Conservation (phyloP, 1,284 basidiomycete genomes). For the Amanita bisporigera region DNA sequence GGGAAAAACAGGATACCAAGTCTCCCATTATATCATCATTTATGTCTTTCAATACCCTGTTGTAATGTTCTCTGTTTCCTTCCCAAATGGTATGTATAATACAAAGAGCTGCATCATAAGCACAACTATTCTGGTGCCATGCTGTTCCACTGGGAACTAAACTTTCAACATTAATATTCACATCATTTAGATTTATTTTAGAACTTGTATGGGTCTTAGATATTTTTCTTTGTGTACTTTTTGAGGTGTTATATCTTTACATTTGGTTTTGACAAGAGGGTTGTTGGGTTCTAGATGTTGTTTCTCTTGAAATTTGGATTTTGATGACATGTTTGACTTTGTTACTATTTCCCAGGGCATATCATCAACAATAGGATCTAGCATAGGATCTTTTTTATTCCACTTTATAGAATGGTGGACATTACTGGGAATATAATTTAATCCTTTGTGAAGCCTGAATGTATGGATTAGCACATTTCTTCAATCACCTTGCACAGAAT, state of each 20-base stretch:
- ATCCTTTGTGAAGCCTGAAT: conserved; percentile 21
- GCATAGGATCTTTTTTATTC: no score
- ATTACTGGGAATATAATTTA: no score
- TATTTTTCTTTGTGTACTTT: not conserved
- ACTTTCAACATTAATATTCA: not conserved
- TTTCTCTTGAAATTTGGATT: not conserved
- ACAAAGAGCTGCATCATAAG: conserved; percentile 23
- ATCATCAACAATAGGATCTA: conserved; percentile 13
- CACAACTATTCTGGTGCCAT: conserved; percentile 25
- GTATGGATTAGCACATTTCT: conserved; percentile 17
- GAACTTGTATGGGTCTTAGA: not conserved
- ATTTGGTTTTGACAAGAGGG: not conserved
- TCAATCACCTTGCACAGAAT: conserved; percentile 8
- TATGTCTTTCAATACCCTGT: not conserved
- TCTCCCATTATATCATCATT: conserved; percentile 3
- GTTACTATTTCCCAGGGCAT: conserved; percentile 3
- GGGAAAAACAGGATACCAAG: not conserved
- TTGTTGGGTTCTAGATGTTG: not conserved
- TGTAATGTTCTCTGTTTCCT: conserved; percentile 5
- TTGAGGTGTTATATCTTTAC: not conserved
- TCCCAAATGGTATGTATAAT: conserved; percentile 20
- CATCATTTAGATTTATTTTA: conserved; percentile 1
- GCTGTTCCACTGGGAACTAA: conserved; percentile 8
- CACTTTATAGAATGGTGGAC: no score
- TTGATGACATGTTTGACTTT: not conserved